Evolutionary conservation across 2,329 filamentous ascomycete species (phyloP).

Genomic region (Aspergillus cejpii): DNA sequence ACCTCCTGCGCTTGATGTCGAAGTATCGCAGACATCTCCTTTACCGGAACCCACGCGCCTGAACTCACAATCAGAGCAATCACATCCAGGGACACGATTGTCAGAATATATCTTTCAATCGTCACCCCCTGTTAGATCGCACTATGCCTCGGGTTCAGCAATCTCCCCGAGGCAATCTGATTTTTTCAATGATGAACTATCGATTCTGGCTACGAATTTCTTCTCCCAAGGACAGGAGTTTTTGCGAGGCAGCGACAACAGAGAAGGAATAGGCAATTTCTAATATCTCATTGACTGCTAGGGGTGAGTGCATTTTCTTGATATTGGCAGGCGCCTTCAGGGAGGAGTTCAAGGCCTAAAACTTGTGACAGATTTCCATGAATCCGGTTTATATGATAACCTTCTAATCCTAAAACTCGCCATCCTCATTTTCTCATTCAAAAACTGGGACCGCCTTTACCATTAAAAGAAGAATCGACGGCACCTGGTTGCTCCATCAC

Average conservation of each 20-base stretch:
- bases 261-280: constrained; percentile 32
- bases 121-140: constrained; percentile 11
- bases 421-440: not conserved
- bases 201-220: constrained; percentile 45
- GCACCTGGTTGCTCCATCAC: not conserved
- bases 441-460: not conserved
- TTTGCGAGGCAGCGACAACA: constrained; percentile 34
- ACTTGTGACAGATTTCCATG: not conserved
- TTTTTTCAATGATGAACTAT: constrained; percentile 38
- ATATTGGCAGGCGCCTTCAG: too few species aligned
- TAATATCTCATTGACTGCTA: too few species aligned
- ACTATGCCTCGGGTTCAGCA: constrained; percentile 14
- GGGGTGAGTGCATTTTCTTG: too few species aligned
- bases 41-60: constrained; percentile 42
- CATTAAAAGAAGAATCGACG: not conserved
- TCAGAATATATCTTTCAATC: constrained; percentile 18
- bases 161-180: constrained; percentile 22
- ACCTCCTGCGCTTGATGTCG: constrained; percentile 22
- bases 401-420: not conserved
- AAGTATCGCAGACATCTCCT: constrained; percentile 41
- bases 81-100: constrained; percentile 9
- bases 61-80: constrained; percentile 15
- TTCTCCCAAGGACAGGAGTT: constrained; percentile 44
- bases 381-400: not conserved
- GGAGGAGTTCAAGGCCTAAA: too few species aligned